Conservation (phyloP, 164 flowering plant genomes). For the Sextonia rubra region DNA sequence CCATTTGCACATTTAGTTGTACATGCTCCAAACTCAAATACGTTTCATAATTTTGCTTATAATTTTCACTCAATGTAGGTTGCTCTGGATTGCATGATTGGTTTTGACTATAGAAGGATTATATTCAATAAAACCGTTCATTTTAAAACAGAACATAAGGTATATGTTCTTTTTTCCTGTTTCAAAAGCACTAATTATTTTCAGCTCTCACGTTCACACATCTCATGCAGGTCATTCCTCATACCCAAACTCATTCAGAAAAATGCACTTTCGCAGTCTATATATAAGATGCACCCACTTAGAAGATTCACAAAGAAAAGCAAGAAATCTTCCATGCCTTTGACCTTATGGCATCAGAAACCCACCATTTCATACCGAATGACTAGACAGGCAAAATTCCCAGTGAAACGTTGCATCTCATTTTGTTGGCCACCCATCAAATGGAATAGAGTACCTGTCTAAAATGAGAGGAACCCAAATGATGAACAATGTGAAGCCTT, state of each 20-base stretch:
- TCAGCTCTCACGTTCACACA: too few relatives aligned
- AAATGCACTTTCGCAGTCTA: constrained; percentile 33
- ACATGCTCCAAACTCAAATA: not conserved
- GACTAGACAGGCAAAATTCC: not conserved
- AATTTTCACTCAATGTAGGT: constrained; percentile 11
- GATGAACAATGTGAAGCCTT: not conserved
- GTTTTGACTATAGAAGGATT: constrained; percentile 15
- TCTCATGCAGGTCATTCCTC: constrained; percentile 17
- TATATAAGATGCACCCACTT: constrained; percentile 4
- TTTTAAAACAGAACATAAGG: not conserved
- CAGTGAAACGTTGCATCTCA: too few relatives aligned
- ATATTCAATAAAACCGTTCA: constrained; percentile 5
- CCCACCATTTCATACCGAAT: not conserved
- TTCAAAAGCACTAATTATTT: not conserved
- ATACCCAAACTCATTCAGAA: constrained; percentile 19
- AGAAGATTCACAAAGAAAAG: not conserved
- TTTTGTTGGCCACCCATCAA: not conserved
- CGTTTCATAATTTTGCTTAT: too few relatives aligned
- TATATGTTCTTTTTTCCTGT: not conserved
- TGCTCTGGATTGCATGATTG: constrained; percentile 34
- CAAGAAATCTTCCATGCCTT: too few relatives aligned
- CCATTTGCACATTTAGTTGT: not conserved
- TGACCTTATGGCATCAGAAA: not conserved
- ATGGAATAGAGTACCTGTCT: not conserved
- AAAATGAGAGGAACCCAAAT: not conserved